Conservation (phyloP, 2,329 filamentous ascomycete species). For the Curvularia spicifera region DNA sequence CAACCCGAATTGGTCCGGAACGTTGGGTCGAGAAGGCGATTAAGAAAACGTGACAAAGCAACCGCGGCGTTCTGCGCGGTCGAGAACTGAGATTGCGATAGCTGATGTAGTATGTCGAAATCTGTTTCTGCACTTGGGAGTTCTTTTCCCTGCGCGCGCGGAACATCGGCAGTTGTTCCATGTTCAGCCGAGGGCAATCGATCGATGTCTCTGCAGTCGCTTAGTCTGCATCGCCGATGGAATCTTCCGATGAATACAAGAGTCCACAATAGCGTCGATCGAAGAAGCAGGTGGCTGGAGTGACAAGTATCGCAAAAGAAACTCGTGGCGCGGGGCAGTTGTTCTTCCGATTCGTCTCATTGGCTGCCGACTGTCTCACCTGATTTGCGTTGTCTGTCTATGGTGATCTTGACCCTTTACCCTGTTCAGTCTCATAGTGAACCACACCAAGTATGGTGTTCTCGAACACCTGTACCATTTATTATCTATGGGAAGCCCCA, state of each 20-base stretch:
- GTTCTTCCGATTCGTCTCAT: neutral
- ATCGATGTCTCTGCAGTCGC: conserved; percentile 2
- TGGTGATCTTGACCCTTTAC: neutral
- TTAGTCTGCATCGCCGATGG: conserved; percentile 2
- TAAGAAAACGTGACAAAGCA: neutral
- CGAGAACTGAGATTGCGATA: neutral
- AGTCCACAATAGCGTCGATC: neutral
- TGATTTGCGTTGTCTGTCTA: neutral
- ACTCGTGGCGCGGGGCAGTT: neutral
- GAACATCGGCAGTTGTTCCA: conserved; percentile 7
- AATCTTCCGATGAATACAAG: neutral
- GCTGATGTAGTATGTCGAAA: neutral
- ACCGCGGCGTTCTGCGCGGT: neutral
- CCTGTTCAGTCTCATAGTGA: neutral
- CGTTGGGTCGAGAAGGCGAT: neutral
- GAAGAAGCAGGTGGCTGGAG: neutral
- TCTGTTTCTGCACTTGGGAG: neutral
- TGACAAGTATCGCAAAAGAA: neutral
- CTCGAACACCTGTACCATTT: neutral
- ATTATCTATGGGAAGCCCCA: neutral
- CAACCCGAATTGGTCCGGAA: conserved; percentile 5
- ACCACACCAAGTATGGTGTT: neutral
- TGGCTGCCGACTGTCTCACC: neutral
- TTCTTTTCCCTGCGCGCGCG: neutral
- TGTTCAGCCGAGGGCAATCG: conserved; percentile 12